phyloP scores from a whole-genome alignment of 257 asterid species.

The Ajuga chamaepitys region DNA sequence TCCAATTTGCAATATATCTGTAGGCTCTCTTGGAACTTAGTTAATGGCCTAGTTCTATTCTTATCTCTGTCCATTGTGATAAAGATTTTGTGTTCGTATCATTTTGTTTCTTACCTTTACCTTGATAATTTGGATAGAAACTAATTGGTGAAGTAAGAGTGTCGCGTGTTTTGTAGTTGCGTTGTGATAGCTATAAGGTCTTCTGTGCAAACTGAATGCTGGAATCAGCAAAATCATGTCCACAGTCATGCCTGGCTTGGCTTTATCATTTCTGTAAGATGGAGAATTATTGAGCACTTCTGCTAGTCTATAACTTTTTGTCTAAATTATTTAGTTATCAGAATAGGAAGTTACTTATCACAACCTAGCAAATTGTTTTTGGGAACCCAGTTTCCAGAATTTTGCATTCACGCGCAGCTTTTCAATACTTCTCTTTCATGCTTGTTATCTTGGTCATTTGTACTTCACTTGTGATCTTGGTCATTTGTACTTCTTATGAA shows the following conservation, averaged over 20 bases:
- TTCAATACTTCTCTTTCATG: not conserved
- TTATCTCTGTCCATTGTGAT: not conserved
- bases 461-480: not conserved
- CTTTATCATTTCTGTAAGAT: not conserved
- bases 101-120: not conserved
- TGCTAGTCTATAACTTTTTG: not conserved
- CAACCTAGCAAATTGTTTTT: not conserved
- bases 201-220: not conserved
- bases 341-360: not conserved
- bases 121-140: not conserved
- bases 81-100: not conserved
- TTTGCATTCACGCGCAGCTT: not conserved
- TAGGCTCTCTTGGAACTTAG: not conserved
- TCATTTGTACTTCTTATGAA: too few relatives aligned
- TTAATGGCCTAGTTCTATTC: not conserved
- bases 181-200: not conserved
- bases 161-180: too few relatives aligned
- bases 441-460: not conserved
- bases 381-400: not conserved
- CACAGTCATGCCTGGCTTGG: not conserved
- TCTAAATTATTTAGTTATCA: not conserved
- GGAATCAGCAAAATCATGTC: not conserved
- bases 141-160: not conserved
- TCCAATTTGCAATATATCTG: not conserved
- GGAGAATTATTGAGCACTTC: not conserved